A percentile compares a stretch with the other conserved stretches of the same genome.
Evolutionary conservation across 495 filamentous ascomycete genomes (phyloP).

Genomic region (Daldinia loculata): DNA sequence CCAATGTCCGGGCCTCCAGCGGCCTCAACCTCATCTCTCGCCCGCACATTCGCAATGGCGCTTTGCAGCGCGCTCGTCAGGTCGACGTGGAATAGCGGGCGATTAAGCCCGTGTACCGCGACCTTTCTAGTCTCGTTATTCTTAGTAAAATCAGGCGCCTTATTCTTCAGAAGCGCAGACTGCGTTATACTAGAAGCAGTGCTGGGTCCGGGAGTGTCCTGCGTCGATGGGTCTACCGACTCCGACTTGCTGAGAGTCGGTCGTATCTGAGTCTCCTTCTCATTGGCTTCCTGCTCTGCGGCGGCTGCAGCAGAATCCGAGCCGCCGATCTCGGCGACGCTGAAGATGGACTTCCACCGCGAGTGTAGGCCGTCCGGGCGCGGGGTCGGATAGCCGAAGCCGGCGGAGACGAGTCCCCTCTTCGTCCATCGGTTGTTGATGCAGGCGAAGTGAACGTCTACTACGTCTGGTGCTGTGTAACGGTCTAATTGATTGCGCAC

Average conservation of each 20-base stretch:
- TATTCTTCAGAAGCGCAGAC: constrained; percentile 25
- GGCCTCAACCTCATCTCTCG: constrained; percentile 48
- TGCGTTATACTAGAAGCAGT: constrained; percentile 41
- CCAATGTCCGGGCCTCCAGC: constrained; percentile 31
- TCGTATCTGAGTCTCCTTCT: constrained; percentile 59
- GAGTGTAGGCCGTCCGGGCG: constrained; percentile 61
- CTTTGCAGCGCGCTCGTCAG: constrained; percentile 90
- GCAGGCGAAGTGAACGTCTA: constrained; percentile 96
- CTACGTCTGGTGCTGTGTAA: constrained; percentile 81
- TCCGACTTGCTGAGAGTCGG: constrained; percentile 42
- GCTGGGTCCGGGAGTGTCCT: constrained; percentile 46
- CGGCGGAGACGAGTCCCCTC: constrained; percentile 87
- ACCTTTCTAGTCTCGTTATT: constrained; percentile 50
- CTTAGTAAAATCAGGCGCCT: constrained; percentile 26
- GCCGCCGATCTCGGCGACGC: constrained; percentile 88
- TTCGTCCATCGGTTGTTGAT: constrained; percentile 99
- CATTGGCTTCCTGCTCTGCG: constrained; percentile 64
- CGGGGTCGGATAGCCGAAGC: constrained; percentile 85
- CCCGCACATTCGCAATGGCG: constrained; percentile 80
- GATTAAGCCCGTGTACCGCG: constrained; percentile 82
- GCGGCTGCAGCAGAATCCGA: constrained; percentile 68
- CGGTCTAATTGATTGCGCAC: constrained; percentile 96
- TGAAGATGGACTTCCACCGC: constrained; percentile 96
- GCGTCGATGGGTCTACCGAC: constrained; percentile 18
- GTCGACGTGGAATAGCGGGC: constrained; percentile 95